These are phyloP conservation scores for Westerdykella sp. DNA, from an alignment of 2,329 filamentous ascomycete genomes.

Conservation along the genomic window DNA sequence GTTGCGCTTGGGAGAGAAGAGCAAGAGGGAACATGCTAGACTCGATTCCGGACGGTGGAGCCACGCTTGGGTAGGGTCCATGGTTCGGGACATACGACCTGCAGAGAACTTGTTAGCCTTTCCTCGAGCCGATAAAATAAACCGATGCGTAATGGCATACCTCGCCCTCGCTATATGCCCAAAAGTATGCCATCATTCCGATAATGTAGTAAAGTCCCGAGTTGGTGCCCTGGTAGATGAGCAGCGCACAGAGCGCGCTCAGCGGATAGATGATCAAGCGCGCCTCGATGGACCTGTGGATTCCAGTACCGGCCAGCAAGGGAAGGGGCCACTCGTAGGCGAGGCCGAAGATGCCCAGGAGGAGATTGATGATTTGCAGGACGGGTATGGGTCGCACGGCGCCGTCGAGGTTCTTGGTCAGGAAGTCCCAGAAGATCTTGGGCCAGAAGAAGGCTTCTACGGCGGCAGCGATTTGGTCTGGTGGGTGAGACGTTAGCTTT, in stretches of 20 bases:
- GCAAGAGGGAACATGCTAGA: slow-evolving; percentile 7
- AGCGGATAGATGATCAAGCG: slow-evolving; percentile 78
- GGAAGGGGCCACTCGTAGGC: slow-evolving; percentile 85
- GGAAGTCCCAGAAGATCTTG: slow-evolving; percentile 97
- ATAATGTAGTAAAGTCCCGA: slow-evolving; percentile 86
- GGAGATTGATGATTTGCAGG: slow-evolving; percentile 81
- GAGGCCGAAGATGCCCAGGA: slow-evolving; percentile 71
- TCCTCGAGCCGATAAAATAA: background rate
- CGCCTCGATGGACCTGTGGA: slow-evolving; percentile 84
- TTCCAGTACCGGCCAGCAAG: slow-evolving; percentile 65
- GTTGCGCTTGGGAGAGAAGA: background rate
- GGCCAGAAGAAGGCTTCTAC: slow-evolving; percentile 95
- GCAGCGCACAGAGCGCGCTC: slow-evolving; percentile 62
- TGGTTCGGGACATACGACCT: slow-evolving; percentile 46
- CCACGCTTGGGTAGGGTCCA: slow-evolving; percentile 47
- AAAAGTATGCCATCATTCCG: slow-evolving; percentile 83
- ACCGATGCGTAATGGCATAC: slow-evolving; percentile 56
- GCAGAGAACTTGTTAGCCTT: background rate
- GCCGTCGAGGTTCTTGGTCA: slow-evolving; percentile 81
- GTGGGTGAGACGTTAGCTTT: background rate
- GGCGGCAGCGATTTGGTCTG: slow-evolving; percentile 80
- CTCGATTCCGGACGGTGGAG: slow-evolving; percentile 18
- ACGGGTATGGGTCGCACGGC: slow-evolving; percentile 83
- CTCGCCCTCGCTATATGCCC: slow-evolving; percentile 96
- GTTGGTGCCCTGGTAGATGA: slow-evolving; percentile 91